phyloP scores from a whole-genome alignment of 441 rosid species.

The Hypseocharis bilobata region DNA sequence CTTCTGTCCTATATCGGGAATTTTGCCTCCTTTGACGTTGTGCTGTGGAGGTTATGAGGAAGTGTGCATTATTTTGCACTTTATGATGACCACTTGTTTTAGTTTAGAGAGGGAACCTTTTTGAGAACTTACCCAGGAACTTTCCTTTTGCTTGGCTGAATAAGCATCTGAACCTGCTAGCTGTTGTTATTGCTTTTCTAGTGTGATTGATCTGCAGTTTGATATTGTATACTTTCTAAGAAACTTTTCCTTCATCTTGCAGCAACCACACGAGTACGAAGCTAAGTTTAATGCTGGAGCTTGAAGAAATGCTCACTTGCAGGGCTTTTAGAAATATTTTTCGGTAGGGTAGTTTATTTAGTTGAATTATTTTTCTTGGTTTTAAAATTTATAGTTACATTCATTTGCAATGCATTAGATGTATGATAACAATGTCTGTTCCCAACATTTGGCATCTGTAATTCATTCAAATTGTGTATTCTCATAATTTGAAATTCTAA shows the following conservation, averaged over 20 bases:
- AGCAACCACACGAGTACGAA: slow-evolving; percentile 64
- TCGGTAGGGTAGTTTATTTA: no score
- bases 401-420: not conserved
- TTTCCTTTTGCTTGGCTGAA: no score
- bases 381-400: not conserved
- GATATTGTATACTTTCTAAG: not conserved
- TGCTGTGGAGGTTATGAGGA: not conserved
- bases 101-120: no score
- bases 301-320: slow-evolving; percentile 4
- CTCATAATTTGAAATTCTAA: no score
- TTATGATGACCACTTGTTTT: no score
- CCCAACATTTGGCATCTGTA: not conserved
- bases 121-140: no score
- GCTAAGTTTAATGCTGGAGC: slow-evolving; percentile 43
- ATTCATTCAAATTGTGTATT: not conserved
- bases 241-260: slow-evolving; percentile 21
- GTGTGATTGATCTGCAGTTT: not conserved
- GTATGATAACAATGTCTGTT: not conserved
- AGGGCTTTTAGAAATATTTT: not conserved
- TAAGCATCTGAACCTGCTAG: not conserved
- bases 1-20: not conserved
- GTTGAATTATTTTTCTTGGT: not conserved
- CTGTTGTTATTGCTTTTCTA: not conserved
- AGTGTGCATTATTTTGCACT: not conserved
- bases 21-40: not conserved